Conservation (phyloP, 2,329 filamentous ascomycete genomes). For the Colletotrichum noveboracense region DNA sequence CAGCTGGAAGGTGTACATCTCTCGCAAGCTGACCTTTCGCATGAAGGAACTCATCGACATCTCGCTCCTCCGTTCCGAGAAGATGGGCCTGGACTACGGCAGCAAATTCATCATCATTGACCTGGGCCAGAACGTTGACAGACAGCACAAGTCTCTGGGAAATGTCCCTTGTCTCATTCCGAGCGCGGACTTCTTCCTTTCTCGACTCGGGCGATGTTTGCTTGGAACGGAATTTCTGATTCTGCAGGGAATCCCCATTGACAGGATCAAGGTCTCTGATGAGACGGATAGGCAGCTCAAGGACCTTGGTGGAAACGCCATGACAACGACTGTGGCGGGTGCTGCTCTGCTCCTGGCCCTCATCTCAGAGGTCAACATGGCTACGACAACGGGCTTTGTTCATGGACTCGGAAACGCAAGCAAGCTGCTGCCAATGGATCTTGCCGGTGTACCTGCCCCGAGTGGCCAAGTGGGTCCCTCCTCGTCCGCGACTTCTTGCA, state of each 20-base stretch:
- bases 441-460: not conserved
- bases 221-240: slow-evolving; percentile 66
- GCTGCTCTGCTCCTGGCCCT: slow-evolving; percentile 65
- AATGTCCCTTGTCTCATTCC: slow-evolving; percentile 74
- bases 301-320: slow-evolving; percentile 80
- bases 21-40: slow-evolving; percentile 56
- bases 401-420: not conserved
- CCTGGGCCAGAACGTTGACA: slow-evolving; percentile 75
- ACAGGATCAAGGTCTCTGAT: slow-evolving; percentile 66
- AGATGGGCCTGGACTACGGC: slow-evolving; percentile 55
- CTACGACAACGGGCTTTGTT: not conserved
- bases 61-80: slow-evolving; percentile 55
- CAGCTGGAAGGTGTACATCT: slow-evolving; percentile 55
- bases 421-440: not conserved
- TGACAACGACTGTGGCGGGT: slow-evolving; percentile 76
- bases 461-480: not conserved
- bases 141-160: slow-evolving; percentile 59
- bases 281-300: slow-evolving; percentile 68
- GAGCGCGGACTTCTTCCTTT: slow-evolving; percentile 63
- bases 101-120: slow-evolving; percentile 59
- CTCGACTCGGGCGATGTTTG: slow-evolving; percentile 64
- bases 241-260: slow-evolving; percentile 72
- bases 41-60: slow-evolving; percentile 73
- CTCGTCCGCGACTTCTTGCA: not conserved
- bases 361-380: slow-evolving; percentile 34